These are phyloP conservation scores for Populus tomentosa DNA, from an alignment of 441 rosid genomes.

Conservation along the genomic window DNA sequence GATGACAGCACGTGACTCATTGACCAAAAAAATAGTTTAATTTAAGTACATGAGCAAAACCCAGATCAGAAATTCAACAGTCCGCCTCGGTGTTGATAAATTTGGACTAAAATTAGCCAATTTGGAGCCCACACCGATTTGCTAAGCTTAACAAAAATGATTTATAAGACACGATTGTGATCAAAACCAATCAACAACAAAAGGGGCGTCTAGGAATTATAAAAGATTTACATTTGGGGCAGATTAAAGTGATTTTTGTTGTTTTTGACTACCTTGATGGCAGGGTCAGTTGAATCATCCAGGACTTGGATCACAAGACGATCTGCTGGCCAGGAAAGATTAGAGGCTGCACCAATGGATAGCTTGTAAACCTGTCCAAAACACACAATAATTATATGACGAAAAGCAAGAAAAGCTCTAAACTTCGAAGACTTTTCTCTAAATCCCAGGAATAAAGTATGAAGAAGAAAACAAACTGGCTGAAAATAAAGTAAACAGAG, in stretches of 20 bases:
- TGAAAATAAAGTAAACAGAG: background rate
- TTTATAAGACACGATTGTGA: background rate
- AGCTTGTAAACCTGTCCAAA: conserved; percentile 76
- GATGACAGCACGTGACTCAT: background rate
- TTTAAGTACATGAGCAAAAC: background rate
- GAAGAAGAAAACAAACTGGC: background rate
- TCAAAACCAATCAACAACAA: background rate
- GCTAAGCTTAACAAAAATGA: background rate
- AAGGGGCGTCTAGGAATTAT: background rate
- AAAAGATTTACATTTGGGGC: background rate
- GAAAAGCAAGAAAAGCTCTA: background rate
- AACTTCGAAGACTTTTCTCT: background rate
- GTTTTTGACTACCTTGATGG: conserved; percentile 56
- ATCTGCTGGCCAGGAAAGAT: conserved; percentile 97
- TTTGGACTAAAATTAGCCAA: background rate
- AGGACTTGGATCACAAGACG: conserved; percentile 98
- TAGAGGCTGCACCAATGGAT: conserved; percentile 93
- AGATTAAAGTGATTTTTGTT: background rate
- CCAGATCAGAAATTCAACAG: conserved; percentile 5
- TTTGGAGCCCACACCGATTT: background rate
- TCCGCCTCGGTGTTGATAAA: background rate
- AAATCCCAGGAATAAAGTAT: conserved; percentile 11
- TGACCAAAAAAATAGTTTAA: background rate
- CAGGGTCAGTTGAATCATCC: conserved; percentile 95
- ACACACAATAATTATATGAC: background rate